Base-by-base conservation (phyloP, 805 yeast species). In the Scheffersomyces amazonensis region DNA sequence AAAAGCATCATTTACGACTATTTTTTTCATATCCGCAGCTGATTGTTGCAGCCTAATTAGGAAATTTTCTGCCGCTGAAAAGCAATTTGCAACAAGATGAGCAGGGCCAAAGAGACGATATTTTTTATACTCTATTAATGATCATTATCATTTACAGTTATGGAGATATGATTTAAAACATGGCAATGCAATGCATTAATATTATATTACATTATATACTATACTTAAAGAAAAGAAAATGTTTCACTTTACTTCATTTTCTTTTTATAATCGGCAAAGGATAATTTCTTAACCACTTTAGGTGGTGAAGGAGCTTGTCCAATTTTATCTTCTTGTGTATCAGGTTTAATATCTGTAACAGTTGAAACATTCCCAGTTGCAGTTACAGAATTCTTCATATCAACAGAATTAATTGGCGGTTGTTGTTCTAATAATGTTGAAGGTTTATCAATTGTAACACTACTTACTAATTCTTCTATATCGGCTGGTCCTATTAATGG, bases 231-330 rank as follows among this genome's bases (percentile, higher is more conserved):
- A 21, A 21, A 10, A 21, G 10, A 21, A 10, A 21, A 21, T 21
- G 23, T 7, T 24, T 24, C n/a, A 38, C 42, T 33, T 41, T 70
- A 63, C 42, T 33, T 41, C 71, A 63, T 64, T 52, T 76, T 76
- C 67, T 76, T 82, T 58, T 80, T 81, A 56, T 83, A 83, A 50
- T 83, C 91, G 1, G 89, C 89, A 55, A 83, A 78, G 34, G 87
- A 80, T 48, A 83, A 66, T 58, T 83, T 83, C 65, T 56, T 57
- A 8, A 48, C 54, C 12, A 42, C 42, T 17, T 35, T 45, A 12
- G 46, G 43, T 13, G 35, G 36, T 9, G 25, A 27, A 6, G 32
- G 24, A 7, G 10, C 31, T 4, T n/a, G 22, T 3, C 22, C 16
- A 16, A 16, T 35, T 11, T 23, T 38, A 30, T 10, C 36, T 40